Evolutionary conservation across 805 yeast species (phyloP).

Genomic region (Jamesozyma piceae): DNA sequence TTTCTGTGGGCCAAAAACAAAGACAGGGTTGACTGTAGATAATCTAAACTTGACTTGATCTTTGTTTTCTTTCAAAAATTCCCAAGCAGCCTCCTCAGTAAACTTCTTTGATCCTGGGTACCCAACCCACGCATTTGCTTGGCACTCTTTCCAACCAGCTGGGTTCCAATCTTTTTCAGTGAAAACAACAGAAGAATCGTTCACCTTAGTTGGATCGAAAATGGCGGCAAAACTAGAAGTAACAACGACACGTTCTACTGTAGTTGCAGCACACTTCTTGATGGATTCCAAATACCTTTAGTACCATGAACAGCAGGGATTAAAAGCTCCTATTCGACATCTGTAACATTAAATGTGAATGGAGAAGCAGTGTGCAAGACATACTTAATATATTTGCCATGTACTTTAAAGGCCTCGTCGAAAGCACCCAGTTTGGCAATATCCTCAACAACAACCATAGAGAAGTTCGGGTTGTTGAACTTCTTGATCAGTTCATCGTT

Average conservation of each 20-base stretch:
- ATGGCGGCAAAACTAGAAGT: slow-evolving; percentile 55
- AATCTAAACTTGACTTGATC: neutral
- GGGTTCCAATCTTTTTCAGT: slow-evolving; percentile 35
- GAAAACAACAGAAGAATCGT: slow-evolving; percentile 10
- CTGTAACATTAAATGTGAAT: slow-evolving; percentile 26
- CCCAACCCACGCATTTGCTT: slow-evolving; percentile 2
- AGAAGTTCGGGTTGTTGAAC: slow-evolving; percentile 20
- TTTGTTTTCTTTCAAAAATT: neutral
- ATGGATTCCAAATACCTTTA: slow-evolving; percentile 38
- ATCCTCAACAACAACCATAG: slow-evolving; percentile 31
- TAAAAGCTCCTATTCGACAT: slow-evolving; percentile 41
- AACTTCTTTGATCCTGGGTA: slow-evolving; percentile 1
- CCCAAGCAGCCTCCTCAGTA: slow-evolving; percentile 1
- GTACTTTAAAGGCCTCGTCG: slow-evolving; percentile 34
- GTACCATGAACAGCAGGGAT: slow-evolving; percentile 58
- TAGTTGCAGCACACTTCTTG: slow-evolving; percentile 34
- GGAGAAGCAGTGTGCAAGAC: slow-evolving; percentile 38
- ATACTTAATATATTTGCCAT: slow-evolving; percentile 32
- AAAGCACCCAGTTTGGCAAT: slow-evolving; percentile 34
- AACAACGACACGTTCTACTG: slow-evolving; percentile 39
- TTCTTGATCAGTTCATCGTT: slow-evolving; percentile 32
- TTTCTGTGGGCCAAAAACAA: slow-evolving; percentile 1
- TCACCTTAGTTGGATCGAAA: slow-evolving; percentile 13
- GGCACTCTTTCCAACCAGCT: slow-evolving; percentile 16
- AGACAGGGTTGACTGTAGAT: slow-evolving; percentile 1